phyloP scores from a whole-genome alignment of 768 basidiomycete genomes.

The Omphalotus guepiniiformis region DNA sequence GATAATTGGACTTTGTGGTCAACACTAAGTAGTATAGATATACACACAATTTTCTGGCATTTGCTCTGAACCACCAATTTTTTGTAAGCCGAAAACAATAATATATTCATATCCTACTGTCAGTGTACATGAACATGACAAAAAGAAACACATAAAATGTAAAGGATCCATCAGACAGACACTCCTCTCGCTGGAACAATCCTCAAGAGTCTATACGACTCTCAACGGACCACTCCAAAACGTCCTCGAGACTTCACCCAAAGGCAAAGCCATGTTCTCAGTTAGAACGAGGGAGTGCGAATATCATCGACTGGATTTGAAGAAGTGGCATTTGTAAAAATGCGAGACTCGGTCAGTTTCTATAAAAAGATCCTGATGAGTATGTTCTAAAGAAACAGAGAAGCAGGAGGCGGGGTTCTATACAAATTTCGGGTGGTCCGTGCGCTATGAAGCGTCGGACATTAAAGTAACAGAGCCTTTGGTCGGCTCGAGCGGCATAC shows the following conservation, averaged over 20 bases:
- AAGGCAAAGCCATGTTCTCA: constrained; percentile 45
- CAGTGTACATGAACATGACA: too few species aligned
- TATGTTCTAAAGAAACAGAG: constrained; percentile 51
- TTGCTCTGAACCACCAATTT: too few species aligned
- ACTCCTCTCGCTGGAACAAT: constrained; percentile 40
- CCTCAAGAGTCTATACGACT: constrained; percentile 21
- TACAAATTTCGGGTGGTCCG: constrained; percentile 34
- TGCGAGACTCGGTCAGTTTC: constrained; percentile 71
- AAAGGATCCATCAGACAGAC: constrained; percentile 50
- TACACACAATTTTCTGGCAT: too few species aligned
- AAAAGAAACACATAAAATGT: constrained; percentile 3
- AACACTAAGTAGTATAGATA: too few species aligned
- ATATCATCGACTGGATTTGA: constrained; percentile 60
- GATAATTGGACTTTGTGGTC: too few species aligned
- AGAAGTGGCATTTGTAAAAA: constrained; percentile 64
- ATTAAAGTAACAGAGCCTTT: too few species aligned
- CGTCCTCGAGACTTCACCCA: constrained; percentile 47
- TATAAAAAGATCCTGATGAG: constrained; percentile 74
- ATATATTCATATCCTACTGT: too few species aligned
- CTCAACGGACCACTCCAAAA: constrained; percentile 32
- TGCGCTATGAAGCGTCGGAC: too few species aligned
- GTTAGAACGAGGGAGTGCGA: constrained; percentile 53
- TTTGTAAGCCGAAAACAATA: too few species aligned
- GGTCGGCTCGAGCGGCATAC: too few species aligned
- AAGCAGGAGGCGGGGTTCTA: constrained; percentile 17